phyloP scores from a whole-genome alignment of 306 rosid genomes.

The Astragalus glycyphyllos region DNA sequence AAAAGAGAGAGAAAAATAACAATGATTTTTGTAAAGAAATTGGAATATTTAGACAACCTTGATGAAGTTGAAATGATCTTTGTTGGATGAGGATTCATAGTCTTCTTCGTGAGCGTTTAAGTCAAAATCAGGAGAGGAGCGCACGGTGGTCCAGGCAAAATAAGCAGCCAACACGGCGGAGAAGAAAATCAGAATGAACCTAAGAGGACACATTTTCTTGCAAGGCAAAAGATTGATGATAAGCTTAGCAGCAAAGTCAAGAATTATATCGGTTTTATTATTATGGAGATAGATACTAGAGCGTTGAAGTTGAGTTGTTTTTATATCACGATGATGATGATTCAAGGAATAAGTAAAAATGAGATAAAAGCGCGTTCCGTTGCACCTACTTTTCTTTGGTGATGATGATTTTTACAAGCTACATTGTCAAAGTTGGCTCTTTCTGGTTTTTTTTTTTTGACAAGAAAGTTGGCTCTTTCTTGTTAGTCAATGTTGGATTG shows the following conservation, averaged over 20 bases:
- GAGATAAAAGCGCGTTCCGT: conserved; percentile 27
- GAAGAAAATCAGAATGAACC: conserved; percentile 77
- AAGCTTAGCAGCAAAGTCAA: conserved; percentile 18
- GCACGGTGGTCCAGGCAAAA: conserved; percentile 64
- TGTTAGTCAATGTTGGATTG: too few species aligned
- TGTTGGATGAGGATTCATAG: conserved; percentile 33
- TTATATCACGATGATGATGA: conserved; percentile 1
- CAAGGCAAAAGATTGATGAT: background rate
- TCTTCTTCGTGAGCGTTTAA: background rate
- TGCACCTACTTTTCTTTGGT: conserved; percentile 6
- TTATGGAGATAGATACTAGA: background rate
- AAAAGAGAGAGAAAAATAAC: background rate
- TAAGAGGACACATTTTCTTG: conserved; percentile 70
- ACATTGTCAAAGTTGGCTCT: too few species aligned
- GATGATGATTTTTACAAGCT: background rate
- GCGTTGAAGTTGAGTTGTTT: conserved; percentile 35
- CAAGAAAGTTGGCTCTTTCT: too few species aligned
- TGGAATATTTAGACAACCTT: conserved; percentile 42
- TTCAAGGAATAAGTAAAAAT: conserved; percentile 20
- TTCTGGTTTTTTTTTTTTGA: too few species aligned
- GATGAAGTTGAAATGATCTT: conserved; percentile 37
- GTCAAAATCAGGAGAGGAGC: conserved; percentile 48
- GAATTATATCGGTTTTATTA: background rate
- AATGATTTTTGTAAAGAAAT: conserved; percentile 1
- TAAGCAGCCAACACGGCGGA: conserved; percentile 71